phyloP scores from a whole-genome alignment of 148 eudicot species.

The Chenopodium album region DNA sequence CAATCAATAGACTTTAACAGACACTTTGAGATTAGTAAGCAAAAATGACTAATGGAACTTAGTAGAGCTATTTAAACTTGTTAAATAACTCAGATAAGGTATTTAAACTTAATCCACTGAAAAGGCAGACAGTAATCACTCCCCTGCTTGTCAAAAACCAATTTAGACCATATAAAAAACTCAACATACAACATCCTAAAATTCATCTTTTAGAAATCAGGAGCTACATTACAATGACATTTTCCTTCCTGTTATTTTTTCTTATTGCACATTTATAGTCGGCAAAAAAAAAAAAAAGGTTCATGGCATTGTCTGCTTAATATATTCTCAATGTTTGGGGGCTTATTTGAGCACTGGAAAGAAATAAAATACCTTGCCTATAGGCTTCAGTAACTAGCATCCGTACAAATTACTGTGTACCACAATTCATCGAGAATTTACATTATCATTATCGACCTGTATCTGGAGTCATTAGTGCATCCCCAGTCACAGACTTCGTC shows the following conservation, averaged over 20 bases:
- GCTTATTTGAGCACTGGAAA: not conserved
- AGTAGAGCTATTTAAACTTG: not conserved
- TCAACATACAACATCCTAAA: not conserved
- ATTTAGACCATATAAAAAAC: not conserved
- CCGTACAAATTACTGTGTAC: not conserved
- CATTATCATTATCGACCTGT: conserved; percentile 24
- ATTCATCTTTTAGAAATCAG: not conserved
- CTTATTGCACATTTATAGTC: not conserved
- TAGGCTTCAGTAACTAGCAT: conserved; percentile 9
- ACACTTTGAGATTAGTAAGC: not conserved
- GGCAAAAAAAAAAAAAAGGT: no score
- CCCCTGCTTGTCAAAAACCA: not conserved
- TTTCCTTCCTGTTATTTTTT: not conserved
- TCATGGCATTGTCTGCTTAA: not conserved
- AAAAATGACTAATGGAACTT: not conserved
- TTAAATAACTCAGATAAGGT: not conserved
- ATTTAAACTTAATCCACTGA: not conserved
- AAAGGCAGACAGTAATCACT: not conserved
- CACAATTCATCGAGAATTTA: not conserved
- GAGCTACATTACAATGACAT: not conserved
- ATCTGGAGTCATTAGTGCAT: conserved; percentile 30
- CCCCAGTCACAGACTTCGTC: conserved; percentile 41
- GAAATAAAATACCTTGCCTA: conserved; percentile 17
- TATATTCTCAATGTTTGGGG: not conserved
- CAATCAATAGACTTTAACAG: not conserved